Evolutionary conservation across 176 grass and related monocot species (phyloP).

Genomic region (Avena atlantica): DNA sequence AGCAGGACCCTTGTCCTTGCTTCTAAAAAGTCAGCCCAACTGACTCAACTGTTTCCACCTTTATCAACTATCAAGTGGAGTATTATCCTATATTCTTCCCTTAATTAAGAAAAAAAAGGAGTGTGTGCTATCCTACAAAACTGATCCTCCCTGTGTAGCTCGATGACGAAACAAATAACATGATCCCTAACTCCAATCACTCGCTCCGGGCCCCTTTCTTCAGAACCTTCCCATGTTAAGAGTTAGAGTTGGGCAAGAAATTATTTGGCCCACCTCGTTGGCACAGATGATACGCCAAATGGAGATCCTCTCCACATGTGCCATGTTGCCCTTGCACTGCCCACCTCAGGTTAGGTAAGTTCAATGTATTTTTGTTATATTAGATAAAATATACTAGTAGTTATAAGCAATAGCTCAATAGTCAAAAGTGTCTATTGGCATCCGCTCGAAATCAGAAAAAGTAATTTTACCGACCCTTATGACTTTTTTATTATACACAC

Average conservation of each 20-base stretch:
- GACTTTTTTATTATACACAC: no score
- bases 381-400: not conserved
- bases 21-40: slow-evolving; percentile 76
- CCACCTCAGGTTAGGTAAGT: not conserved
- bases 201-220: slow-evolving; percentile 40
- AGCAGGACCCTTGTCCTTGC: slow-evolving; percentile 62
- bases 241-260: not conserved
- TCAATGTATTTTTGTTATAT: not conserved
- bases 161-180: slow-evolving; percentile 56
- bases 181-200: slow-evolving; percentile 47
- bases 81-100: not conserved
- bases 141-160: slow-evolving; percentile 33
- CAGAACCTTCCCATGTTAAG: slow-evolving; percentile 80
- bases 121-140: slow-evolving; percentile 38
- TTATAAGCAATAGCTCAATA: not conserved
- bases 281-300: slow-evolving; percentile 37
- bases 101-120: not conserved
- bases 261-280: slow-evolving; percentile 50
- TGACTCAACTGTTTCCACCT: slow-evolving; percentile 53
- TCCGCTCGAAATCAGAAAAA: no score
- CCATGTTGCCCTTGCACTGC: not conserved
- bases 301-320: slow-evolving; percentile 13
- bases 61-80: slow-evolving; percentile 39
- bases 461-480: no score
- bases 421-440: not conserved